Conservation (phyloP, 2,329 filamentous ascomycete genomes). For the Alternaria sp. region DNA sequence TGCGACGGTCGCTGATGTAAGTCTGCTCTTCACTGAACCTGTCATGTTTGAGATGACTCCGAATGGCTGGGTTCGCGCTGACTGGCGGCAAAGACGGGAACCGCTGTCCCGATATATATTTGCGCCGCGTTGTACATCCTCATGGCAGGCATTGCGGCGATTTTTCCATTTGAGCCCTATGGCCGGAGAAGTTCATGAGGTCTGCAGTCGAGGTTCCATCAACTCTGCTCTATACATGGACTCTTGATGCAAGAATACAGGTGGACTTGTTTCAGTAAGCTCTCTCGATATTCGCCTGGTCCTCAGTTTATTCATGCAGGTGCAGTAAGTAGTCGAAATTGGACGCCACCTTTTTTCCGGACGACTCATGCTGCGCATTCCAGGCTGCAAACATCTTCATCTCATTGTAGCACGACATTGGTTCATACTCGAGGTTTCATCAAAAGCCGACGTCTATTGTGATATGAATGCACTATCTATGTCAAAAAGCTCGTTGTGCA, state of each 20-base stretch:
- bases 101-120: conserved; percentile 70
- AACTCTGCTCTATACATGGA: background rate
- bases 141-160: conserved; percentile 63
- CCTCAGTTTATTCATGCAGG: background rate
- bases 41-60: background rate
- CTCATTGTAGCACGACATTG: background rate
- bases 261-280: background rate
- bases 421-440: background rate
- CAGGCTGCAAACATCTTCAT: background rate
- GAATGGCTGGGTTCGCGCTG: background rate
- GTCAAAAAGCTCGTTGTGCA: background rate
- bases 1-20: conserved; percentile 62
- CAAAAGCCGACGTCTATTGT: background rate
- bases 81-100: conserved; percentile 54
- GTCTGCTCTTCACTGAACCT: conserved; percentile 16
- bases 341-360: background rate
- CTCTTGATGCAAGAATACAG: background rate
- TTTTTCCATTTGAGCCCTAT: conserved; percentile 73
- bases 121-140: conserved; percentile 69
- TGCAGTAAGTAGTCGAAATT: background rate
- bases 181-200: conserved; percentile 59
- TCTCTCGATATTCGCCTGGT: background rate
- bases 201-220: background rate
- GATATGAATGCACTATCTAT: background rate
- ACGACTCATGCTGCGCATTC: background rate